Evolutionary conservation across 2,329 filamentous ascomycete genomes (phyloP), one percentile per base, ranked within the genome.

Genomic region (Erysiphe pulchra): DNA sequence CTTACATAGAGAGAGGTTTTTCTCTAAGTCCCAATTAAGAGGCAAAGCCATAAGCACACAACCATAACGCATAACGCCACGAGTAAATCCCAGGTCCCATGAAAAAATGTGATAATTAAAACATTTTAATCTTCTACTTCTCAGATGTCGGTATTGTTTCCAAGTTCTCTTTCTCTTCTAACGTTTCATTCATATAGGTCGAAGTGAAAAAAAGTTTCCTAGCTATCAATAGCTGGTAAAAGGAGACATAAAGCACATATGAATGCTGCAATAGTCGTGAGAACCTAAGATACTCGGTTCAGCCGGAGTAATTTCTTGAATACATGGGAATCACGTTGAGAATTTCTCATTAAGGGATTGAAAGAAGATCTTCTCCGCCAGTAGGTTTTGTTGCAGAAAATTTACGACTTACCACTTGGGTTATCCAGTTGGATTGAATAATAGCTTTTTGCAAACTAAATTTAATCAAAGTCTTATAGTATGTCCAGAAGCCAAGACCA

Each of bases 351-450:
- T 14, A 3, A 41, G 14, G 5, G 13, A 11, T 13, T 40, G 18
- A 18, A 38, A 14, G 4, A 20, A 17, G 1, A 2, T 28, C 6
- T 24, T 41, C 9, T 41, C 16, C 39, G 9, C 32, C 11, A n/a
- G 4, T 34, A 34, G n/a, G 4, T 39, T 16, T 17, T 5, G 32
- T 24, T 13, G 24, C 4, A 17, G n/a, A 41, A 47, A 17, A 17
- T 43, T 10, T 24, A 43, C 28, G 24, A 52, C 46, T 47, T 45
- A 92, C 80, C 38, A 77, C 61, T 59, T 95, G 86, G 34, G 90
- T 95, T 62, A 84, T 87, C 80, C 82, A 90, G 1, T 90, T 90
- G 30, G 76, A 80, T 64, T 98, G 90, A 36, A 98, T 90, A 50
- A 95, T 70, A 0, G 90, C 90, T 24, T 70, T 69, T 52, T 77